Percentiles rank a stretch among this genome's conserved stretches.
Evolutionary conservation across 208 protist species (phyloP).

Genomic region (Acanthamoeba healyi): DNA sequence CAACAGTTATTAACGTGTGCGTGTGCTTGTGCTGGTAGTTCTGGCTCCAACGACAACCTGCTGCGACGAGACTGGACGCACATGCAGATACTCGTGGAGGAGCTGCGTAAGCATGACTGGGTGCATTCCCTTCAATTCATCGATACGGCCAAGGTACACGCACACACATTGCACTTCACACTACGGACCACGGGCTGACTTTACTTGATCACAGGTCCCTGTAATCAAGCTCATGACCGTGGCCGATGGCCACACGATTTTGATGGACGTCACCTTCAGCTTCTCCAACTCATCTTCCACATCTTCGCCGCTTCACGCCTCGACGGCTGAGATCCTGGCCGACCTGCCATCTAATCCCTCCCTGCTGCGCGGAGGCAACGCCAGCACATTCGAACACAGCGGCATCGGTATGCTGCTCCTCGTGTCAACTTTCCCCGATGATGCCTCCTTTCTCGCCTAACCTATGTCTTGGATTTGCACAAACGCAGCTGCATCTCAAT

Average conservation of each 20-base stretch:
- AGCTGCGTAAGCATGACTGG: constrained; percentile 62
- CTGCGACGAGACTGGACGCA: constrained; percentile 54
- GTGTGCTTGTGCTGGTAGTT: not conserved
- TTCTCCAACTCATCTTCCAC: constrained; percentile 13
- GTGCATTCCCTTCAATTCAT: constrained; percentile 64
- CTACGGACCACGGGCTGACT: not conserved
- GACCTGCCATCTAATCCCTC: not conserved
- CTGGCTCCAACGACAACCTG: constrained; percentile 37
- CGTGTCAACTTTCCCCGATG: not conserved
- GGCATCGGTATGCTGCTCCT: not conserved
- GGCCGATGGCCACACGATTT: constrained; percentile 1
- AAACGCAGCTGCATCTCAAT: constrained; percentile 29
- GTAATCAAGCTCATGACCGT: constrained; percentile 56
- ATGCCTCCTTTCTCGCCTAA: not conserved
- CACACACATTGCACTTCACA: not conserved
- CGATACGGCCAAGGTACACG: constrained; percentile 63
- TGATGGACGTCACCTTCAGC: constrained; percentile 65
- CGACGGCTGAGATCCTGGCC: not conserved
- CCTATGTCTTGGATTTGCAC: not conserved
- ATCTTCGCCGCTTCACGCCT: not conserved
- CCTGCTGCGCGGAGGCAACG: not conserved
- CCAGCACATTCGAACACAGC: constrained; percentile 22
- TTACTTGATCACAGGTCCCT: constrained; percentile 18
- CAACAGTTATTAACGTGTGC: not conserved
- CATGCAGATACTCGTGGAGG: constrained; percentile 52